These are phyloP conservation scores for Zizania latifolia DNA, from an alignment of 176 grass and related monocot genomes.

Conservation along the genomic window DNA sequence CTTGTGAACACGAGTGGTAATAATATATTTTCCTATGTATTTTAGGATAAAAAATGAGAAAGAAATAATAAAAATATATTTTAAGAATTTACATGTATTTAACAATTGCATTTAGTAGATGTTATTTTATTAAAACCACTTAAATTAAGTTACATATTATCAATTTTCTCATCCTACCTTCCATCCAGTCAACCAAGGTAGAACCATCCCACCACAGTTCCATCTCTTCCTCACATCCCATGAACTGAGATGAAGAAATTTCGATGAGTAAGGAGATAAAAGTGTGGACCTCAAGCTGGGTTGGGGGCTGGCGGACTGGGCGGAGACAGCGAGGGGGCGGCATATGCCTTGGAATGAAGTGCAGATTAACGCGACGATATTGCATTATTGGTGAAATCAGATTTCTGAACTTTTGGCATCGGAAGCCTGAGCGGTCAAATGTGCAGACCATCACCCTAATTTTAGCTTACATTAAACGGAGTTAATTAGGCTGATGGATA, in stretches of 20 bases:
- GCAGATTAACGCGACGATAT: neutral
- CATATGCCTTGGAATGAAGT: neutral
- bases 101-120: too few species aligned
- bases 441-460: too few species aligned
- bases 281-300: conserved; percentile 16
- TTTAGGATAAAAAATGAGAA: too few species aligned
- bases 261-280: neutral
- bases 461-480: too few species aligned
- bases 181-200: neutral
- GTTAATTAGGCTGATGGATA: too few species aligned
- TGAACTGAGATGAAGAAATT: neutral
- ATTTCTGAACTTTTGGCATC: neutral
- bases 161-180: neutral
- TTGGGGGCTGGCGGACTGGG: neutral
- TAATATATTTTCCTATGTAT: too few species aligned
- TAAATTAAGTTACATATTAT: too few species aligned
- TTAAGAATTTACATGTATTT: too few species aligned
- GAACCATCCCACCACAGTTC: neutral
- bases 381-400: neutral
- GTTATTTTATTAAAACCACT: too few species aligned
- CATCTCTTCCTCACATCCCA: neutral
- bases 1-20: too few species aligned
- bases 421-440: too few species aligned
- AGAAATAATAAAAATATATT: too few species aligned
- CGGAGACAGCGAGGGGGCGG: conserved; percentile 29